phyloP scores from a whole-genome alignment of 768 basidiomycete genomes.

The Coprinopsis cinerea region DNA sequence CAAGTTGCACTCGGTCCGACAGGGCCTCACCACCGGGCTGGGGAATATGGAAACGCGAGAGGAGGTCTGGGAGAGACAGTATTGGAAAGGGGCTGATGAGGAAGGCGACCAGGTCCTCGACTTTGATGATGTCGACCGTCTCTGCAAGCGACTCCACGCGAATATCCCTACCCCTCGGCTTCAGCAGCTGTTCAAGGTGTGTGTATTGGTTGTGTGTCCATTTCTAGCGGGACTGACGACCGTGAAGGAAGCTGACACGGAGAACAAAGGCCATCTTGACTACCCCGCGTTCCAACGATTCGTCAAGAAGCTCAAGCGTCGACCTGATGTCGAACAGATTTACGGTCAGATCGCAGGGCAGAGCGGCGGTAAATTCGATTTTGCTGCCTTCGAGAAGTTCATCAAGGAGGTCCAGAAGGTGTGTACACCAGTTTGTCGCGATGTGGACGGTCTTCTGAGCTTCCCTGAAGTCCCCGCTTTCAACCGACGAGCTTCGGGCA shows the following conservation, averaged over 20 bases:
- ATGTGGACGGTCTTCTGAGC: background rate
- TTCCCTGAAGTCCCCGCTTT: slow-evolving; percentile 28
- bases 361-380: slow-evolving; percentile 34
- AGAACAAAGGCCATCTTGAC: slow-evolving; percentile 55
- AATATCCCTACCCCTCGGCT: slow-evolving; percentile 51
- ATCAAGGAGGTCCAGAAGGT: slow-evolving; percentile 41
- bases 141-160: slow-evolving; percentile 69
- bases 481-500: slow-evolving; percentile 24
- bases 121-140: slow-evolving; percentile 64
- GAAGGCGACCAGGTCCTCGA: slow-evolving; percentile 55
- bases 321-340: slow-evolving; percentile 73
- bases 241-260: slow-evolving; percentile 50
- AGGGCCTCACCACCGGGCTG: slow-evolving; percentile 63
- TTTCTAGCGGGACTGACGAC: background rate
- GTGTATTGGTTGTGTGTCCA: slow-evolving; percentile 7
- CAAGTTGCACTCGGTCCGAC: slow-evolving; percentile 58
- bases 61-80: slow-evolving; percentile 72
- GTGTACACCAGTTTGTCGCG: background rate
- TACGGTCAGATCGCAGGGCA: slow-evolving; percentile 35
- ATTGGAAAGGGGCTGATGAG: slow-evolving; percentile 72
- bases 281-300: slow-evolving; percentile 78
- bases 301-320: slow-evolving; percentile 75
- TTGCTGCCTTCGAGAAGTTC: slow-evolving; percentile 38
- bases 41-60: slow-evolving; percentile 60
- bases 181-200: slow-evolving; percentile 51